phyloP scores from a whole-genome alignment of 768 basidiomycete genomes.

The Tylopilus subfusipes region DNA sequence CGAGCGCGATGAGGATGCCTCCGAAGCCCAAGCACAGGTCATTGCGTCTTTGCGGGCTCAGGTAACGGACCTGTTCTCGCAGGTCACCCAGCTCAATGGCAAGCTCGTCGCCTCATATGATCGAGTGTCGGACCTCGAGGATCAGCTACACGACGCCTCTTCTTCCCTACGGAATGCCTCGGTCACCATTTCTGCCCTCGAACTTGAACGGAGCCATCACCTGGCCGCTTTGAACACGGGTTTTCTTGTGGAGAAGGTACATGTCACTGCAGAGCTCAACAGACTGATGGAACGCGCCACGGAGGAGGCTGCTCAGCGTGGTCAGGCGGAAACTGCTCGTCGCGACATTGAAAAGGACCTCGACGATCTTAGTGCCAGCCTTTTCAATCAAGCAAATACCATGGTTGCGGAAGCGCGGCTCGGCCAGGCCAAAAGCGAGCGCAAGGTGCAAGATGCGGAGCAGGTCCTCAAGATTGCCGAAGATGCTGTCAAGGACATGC shows the following conservation, averaged over 20 bases:
- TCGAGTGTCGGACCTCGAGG: conserved; percentile 89
- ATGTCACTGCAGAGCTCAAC: conserved; percentile 89
- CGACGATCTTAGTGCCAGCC: conserved; percentile 85
- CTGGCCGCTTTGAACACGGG: conserved; percentile 89
- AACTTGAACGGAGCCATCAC: conserved; percentile 83
- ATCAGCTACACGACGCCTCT: conserved; percentile 70
- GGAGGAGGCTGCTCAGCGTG: conserved; percentile 87
- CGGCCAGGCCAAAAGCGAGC: conserved; percentile 59
- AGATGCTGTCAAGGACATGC: conserved; percentile 80
- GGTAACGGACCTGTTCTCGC: conserved; percentile 82
- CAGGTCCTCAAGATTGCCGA: conserved; percentile 77
- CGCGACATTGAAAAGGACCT: conserved; percentile 88
- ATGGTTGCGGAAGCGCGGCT: conserved; percentile 97
- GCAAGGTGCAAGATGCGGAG: conserved; percentile 75
- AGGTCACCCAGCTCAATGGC: conserved; percentile 85
- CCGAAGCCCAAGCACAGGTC: conserved; percentile 78
- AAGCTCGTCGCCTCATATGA: conserved; percentile 94
- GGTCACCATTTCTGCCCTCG: conserved; percentile 72
- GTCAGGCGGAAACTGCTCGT: conserved; percentile 83
- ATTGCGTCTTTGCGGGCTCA: conserved; percentile 78
- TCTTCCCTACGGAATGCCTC: conserved; percentile 56
- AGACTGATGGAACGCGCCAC: conserved; percentile 94
- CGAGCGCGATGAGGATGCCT: conserved; percentile 30
- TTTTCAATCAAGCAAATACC: conserved; percentile 91
- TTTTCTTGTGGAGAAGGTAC: conserved; percentile 83